Percentiles rank a stretch among this genome's conserved stretches.
phyloP scores from a whole-genome alignment of 306 rosid species.

The Myrica gale region DNA sequence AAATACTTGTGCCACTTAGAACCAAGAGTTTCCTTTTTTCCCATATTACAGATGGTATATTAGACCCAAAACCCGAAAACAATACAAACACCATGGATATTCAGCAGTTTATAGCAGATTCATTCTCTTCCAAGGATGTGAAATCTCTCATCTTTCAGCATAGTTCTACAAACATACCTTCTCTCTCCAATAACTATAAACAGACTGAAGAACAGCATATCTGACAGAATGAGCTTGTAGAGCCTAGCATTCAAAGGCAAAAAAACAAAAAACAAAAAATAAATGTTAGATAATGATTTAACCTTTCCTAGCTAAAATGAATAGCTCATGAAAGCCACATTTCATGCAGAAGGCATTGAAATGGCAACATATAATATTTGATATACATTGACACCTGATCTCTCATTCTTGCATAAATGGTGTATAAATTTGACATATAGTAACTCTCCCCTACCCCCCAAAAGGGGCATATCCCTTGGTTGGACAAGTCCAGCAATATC shows the following conservation, averaged over 20 bases:
- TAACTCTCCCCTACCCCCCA: background rate
- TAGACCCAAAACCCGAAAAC: background rate
- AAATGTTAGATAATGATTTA: background rate
- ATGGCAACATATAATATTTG: background rate
- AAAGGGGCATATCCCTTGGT: background rate
- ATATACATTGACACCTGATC: background rate
- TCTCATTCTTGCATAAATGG: background rate
- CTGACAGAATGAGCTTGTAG: constrained; percentile 57
- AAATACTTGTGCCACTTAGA: background rate
- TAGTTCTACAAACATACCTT: constrained; percentile 53
- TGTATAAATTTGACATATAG: background rate
- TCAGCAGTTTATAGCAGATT: background rate
- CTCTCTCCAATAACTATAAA: constrained; percentile 85
- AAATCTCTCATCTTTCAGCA: background rate
- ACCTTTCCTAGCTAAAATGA: constrained; percentile 2
- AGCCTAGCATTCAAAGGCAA: constrained; percentile 53
- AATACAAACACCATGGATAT: background rate
- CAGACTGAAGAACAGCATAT: constrained; percentile 51
- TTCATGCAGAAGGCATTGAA: background rate
- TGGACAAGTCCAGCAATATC: background rate
- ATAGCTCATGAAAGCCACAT: constrained; percentile 11
- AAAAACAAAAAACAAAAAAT: background rate
- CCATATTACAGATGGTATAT: no score
- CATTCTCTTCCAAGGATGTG: background rate
- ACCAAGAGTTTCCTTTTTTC: background rate